Conservation (phyloP, 1,284 basidiomycete species). For the Pseudomicrostroma phylloplanum region DNA sequence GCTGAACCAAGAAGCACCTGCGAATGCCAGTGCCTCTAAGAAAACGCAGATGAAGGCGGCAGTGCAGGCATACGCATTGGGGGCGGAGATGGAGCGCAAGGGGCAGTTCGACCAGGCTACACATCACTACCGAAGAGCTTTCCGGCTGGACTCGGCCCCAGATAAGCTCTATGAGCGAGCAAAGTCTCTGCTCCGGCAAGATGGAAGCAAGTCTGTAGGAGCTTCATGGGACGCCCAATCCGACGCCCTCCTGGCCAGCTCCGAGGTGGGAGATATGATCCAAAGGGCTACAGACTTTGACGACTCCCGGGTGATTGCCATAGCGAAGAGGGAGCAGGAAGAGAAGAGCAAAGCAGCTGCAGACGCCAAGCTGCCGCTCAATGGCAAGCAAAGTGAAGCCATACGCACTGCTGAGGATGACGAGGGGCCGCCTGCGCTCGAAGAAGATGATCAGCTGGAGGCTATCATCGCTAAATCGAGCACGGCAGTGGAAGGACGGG, state of each 20-base stretch:
- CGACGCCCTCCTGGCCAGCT: constrained; percentile 10
- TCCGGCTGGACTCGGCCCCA: constrained; percentile 32
- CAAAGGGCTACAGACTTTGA: constrained; percentile 31
- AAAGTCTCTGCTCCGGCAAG: constrained; percentile 23
- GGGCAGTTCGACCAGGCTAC: constrained; percentile 34
- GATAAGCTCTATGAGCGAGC: constrained; percentile 39
- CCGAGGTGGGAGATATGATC: constrained; percentile 31
- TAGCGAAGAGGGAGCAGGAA: constrained; percentile 16
- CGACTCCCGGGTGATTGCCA: constrained; percentile 27
- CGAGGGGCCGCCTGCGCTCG: no score
- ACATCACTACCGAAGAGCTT: constrained; percentile 31
- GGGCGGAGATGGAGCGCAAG: constrained; percentile 34
- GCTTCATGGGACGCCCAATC: constrained; percentile 19
- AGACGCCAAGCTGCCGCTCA: no score
- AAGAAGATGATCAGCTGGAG: constrained; percentile 21
- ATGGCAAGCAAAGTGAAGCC: constrained; percentile 2
- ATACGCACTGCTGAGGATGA: neutral
- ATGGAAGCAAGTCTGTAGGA: constrained; percentile 22
- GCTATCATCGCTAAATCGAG: constrained; percentile 23
- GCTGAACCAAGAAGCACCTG: constrained; percentile 15
- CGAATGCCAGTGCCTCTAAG: constrained; percentile 17
- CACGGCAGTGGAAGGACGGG: constrained; percentile 25
- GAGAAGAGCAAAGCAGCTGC: neutral
- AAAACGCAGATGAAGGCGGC: constrained; percentile 25
- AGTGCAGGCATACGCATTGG: constrained; percentile 30